Percentiles rank a stretch among this genome's conserved stretches.
These are phyloP conservation scores for Botrytis paeoniae DNA, from an alignment of 2,329 filamentous ascomycete species.

Conservation along the genomic window DNA sequence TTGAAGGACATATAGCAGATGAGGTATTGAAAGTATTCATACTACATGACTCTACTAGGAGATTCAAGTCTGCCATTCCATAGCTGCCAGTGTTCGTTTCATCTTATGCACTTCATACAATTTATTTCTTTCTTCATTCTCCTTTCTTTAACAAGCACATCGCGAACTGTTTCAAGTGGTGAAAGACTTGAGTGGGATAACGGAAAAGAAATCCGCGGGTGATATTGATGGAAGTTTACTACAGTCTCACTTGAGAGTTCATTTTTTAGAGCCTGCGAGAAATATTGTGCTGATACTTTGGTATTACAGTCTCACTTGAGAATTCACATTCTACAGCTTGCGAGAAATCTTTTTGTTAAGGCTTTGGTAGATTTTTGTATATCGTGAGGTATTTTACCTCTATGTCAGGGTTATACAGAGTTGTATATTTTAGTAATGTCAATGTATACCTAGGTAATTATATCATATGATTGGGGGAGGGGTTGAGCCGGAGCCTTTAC, in stretches of 20 bases:
- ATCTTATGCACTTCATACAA: not conserved
- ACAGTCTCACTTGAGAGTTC: not conserved
- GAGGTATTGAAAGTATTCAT: not conserved
- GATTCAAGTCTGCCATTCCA: not conserved
- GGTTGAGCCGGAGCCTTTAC: not conserved
- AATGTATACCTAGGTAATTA: not conserved
- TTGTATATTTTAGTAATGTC: not conserved
- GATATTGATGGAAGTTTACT: not conserved
- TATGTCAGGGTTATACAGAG: not conserved
- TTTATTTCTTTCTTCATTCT: not conserved
- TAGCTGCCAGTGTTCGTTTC: not conserved
- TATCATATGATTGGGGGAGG: not conserved
- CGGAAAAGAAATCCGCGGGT: not conserved
- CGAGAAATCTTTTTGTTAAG: not conserved
- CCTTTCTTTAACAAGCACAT: not conserved
- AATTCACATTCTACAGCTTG: not conserved
- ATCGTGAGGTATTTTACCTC: not conserved
- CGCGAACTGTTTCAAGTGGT: not conserved
- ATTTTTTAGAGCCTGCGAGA: not conserved
- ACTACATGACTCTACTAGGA: not conserved
- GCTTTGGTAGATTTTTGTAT: not conserved
- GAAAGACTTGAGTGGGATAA: not conserved
- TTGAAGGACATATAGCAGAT: not conserved
- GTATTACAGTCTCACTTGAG: constrained; percentile 1
- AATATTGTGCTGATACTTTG: not conserved